A percentile compares a stretch with the other conserved stretches of the same genome.
These are phyloP conservation scores for Zarea fungicola DNA, from an alignment of 2,329 filamentous ascomycete genomes.

Conservation along the genomic window DNA sequence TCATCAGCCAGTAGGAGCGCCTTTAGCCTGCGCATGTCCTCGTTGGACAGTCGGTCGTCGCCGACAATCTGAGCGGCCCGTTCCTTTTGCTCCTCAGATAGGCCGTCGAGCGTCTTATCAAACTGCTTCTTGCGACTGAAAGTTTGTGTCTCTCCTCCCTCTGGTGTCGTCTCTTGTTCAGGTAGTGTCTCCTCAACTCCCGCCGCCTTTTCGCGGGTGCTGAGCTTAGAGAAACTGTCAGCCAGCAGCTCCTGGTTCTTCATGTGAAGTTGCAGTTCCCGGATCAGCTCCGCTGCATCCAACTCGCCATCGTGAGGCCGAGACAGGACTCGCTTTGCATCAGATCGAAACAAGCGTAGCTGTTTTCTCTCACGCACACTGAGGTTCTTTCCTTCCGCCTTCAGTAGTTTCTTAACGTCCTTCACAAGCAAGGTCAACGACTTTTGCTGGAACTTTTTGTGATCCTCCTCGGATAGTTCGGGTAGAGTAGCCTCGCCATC, in stretches of 20 bases:
- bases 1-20: conserved; percentile 56
- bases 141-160: conserved; percentile 7
- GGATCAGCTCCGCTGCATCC: conserved; percentile 25
- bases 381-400: conserved; percentile 9
- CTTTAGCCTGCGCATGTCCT: conserved; percentile 50
- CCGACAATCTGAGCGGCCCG: conserved; percentile 30
- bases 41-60: conserved; percentile 31
- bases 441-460: neutral
- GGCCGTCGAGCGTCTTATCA: conserved; percentile 30
- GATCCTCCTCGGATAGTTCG: conserved; percentile 2
- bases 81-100: conserved; percentile 27
- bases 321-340: conserved; percentile 56
- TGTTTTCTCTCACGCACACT: conserved; percentile 69
- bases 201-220: conserved; percentile 15
- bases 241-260: conserved; percentile 28
- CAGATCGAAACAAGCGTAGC: conserved; percentile 65
- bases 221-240: conserved; percentile 26
- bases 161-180: neutral
- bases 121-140: conserved; percentile 27
- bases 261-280: conserved; percentile 29
- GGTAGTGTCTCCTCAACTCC: conserved; percentile 1
- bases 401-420: conserved; percentile 14
- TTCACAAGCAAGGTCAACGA: neutral
- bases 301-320: conserved; percentile 28
- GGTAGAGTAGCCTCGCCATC: conserved; percentile 14